Conservation (phyloP, 2,329 filamentous ascomycete species). For the Chrysoporthe austroafricana region DNA sequence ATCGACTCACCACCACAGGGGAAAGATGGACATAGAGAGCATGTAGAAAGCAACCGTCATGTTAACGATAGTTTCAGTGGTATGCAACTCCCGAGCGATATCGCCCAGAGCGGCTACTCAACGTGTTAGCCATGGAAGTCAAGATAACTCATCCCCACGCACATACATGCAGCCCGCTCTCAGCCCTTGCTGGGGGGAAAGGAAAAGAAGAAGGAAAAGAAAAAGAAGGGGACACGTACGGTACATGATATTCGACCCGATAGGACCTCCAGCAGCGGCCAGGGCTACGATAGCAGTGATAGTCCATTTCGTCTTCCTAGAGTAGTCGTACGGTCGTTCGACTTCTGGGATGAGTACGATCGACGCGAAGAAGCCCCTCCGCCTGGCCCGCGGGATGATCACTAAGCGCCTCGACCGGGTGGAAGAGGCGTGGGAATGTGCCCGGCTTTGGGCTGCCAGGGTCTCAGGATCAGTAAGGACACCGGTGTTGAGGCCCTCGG, state of each 20-base stretch:
- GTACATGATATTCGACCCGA: conserved; percentile 84
- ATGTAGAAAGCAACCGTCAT: conserved; percentile 80
- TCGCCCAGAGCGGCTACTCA: conserved; percentile 66
- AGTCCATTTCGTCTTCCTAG: conserved; percentile 77
- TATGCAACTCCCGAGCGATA: conserved; percentile 64
- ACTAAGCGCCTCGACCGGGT: conserved; percentile 42
- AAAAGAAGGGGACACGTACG: conserved; percentile 55
- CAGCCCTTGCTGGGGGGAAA: background rate
- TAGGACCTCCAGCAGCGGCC: conserved; percentile 76
- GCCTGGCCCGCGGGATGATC: conserved; percentile 50
- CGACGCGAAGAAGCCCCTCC: conserved; percentile 73
- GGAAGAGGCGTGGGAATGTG: conserved; percentile 43
- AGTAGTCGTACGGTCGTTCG: conserved; percentile 74
- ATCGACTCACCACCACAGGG: conserved; percentile 70
- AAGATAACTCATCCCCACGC: conserved; percentile 2
- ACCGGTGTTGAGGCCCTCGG: conserved; percentile 24
- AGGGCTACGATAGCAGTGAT: conserved; percentile 79
- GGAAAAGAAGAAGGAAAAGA: background rate
- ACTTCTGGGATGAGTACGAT: conserved; percentile 79
- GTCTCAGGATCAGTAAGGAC: conserved; percentile 19
- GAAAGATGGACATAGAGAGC: conserved; percentile 82
- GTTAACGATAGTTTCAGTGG: conserved; percentile 70
- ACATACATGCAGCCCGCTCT: background rate
- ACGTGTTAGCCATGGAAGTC: background rate
- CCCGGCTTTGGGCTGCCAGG: conserved; percentile 10